Percentiles rank a stretch among this genome's conserved stretches.
Conservation (phyloP, 1,284 basidiomycete species). For the Ganoderma multipileum region DNA sequence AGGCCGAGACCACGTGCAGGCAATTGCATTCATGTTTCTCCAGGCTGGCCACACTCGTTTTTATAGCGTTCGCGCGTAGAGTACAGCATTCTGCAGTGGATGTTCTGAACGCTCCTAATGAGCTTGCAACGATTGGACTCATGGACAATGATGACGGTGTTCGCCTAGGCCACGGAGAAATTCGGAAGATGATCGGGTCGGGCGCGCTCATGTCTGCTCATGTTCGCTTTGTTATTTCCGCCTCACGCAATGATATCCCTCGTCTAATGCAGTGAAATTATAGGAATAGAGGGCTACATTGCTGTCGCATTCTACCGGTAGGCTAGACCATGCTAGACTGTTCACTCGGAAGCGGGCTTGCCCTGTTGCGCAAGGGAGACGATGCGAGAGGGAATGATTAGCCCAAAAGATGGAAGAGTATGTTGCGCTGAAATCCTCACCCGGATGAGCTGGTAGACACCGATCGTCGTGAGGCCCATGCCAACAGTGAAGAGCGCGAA, state of each 20-base stretch:
- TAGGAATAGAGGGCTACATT: slow-evolving; percentile 26
- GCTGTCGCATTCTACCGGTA: slow-evolving; percentile 17
- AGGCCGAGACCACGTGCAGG: slow-evolving; percentile 2
- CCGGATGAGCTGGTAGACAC: slow-evolving; percentile 56
- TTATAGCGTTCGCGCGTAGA: neutral
- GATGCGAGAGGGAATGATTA: neutral
- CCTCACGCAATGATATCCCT: slow-evolving; percentile 7
- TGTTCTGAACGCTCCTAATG: neutral
- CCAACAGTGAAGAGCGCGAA: slow-evolving; percentile 60
- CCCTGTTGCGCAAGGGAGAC: slow-evolving; percentile 30
- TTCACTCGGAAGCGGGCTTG: slow-evolving; percentile 36
- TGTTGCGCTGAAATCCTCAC: slow-evolving; percentile 46
- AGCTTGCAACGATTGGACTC: neutral
- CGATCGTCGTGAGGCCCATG: slow-evolving; percentile 57
- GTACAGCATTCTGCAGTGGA: neutral
- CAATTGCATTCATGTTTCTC: neutral
- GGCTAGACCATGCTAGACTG: slow-evolving; percentile 13
- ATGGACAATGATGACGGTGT: neutral
- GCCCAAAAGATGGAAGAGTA: neutral
- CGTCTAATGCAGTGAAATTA: slow-evolving; percentile 10
- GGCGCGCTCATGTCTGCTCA: slow-evolving; percentile 1
- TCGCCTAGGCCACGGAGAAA: neutral
- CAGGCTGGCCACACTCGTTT: neutral
- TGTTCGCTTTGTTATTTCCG: neutral
- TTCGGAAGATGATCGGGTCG: slow-evolving; percentile 4